These are phyloP conservation scores for Claviceps sp. DNA, from an alignment of 2,329 filamentous ascomycete genomes.

Conservation along the genomic window DNA sequence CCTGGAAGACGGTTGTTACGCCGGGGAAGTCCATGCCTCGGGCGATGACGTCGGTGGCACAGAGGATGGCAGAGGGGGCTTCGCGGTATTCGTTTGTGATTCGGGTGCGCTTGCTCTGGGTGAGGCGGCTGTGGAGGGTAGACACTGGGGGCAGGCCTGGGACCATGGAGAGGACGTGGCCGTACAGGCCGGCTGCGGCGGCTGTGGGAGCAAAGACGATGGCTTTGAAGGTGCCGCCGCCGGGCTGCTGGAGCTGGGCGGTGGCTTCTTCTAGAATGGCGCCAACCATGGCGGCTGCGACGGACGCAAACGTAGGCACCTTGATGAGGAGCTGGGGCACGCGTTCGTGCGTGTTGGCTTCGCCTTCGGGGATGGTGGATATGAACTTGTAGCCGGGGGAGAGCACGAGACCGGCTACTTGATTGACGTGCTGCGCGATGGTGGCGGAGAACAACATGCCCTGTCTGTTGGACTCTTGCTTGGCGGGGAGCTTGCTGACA, in stretches of 20 bases:
- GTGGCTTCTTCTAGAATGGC: slow-evolving; percentile 36
- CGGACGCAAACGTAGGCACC: slow-evolving; percentile 56
- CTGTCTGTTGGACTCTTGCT: slow-evolving; percentile 43
- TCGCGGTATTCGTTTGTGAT: slow-evolving; percentile 52
- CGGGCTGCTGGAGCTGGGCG: slow-evolving; percentile 15
- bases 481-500: slow-evolving; percentile 53
- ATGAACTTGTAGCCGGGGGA: slow-evolving; percentile 65
- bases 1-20: slow-evolving; percentile 54
- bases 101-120: slow-evolving; percentile 34
- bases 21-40: slow-evolving; percentile 61
- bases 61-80: slow-evolving; percentile 37
- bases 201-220: slow-evolving; percentile 65
- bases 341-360: slow-evolving; percentile 60
- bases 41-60: slow-evolving; percentile 58
- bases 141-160: slow-evolving; percentile 29
- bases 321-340: slow-evolving; percentile 61
- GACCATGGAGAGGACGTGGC: slow-evolving; percentile 26
- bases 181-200: slow-evolving; percentile 36
- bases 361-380: slow-evolving; percentile 62
- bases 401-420: slow-evolving; percentile 56
- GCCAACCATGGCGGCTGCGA: slow-evolving; percentile 45
- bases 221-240: slow-evolving; percentile 53
- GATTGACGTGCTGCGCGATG: slow-evolving; percentile 65
- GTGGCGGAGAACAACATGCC: slow-evolving; percentile 82
- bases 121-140: slow-evolving; percentile 36